phyloP scores from a whole-genome alignment of 2,329 filamentous ascomycete genomes.

The Aspergillus felis region DNA sequence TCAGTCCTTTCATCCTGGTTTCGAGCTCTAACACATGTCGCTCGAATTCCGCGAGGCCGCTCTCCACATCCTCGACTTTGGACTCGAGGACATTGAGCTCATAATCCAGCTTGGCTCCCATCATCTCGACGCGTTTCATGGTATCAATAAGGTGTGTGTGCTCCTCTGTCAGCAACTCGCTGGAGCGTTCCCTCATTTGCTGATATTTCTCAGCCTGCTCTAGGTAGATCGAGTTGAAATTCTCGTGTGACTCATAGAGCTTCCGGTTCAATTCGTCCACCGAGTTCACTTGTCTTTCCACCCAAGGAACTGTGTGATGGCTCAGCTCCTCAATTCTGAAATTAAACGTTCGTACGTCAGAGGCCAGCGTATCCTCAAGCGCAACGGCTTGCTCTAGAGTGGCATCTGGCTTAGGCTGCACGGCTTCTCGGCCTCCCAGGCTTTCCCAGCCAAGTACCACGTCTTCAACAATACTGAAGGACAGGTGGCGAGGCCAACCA shows the following conservation, averaged over 20 bases:
- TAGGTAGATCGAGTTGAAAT: constrained; percentile 64
- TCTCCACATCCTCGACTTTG: constrained; percentile 82
- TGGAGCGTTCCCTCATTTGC: constrained; percentile 61
- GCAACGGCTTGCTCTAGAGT: constrained; percentile 39
- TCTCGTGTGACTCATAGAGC: constrained; percentile 60
- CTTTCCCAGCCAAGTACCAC: constrained; percentile 37
- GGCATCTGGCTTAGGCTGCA: constrained; percentile 35
- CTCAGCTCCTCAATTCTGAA: constrained; percentile 36
- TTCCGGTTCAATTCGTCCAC: constrained; percentile 59
- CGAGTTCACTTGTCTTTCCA: constrained; percentile 38
- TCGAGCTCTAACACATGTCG: constrained; percentile 71
- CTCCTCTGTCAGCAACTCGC: constrained; percentile 67
- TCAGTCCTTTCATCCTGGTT: constrained; percentile 59
- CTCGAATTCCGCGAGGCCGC: constrained; percentile 75
- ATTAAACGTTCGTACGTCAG: constrained; percentile 34
- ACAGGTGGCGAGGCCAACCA: constrained; percentile 41
- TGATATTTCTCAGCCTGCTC: constrained; percentile 68
- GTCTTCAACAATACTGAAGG: constrained; percentile 47
- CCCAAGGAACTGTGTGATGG: constrained; percentile 39
- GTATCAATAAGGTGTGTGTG: constrained; percentile 64
- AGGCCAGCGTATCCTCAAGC: constrained; percentile 37
- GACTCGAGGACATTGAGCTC: constrained; percentile 76
- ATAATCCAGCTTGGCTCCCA: constrained; percentile 85
- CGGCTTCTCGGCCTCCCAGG: constrained; percentile 18
- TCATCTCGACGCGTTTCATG: constrained; percentile 72